Percentiles rank a stretch among this genome's conserved stretches.
Evolutionary conservation across 768 basidiomycete species (phyloP).

Genomic region (Phlegmacium glaucopus): DNA sequence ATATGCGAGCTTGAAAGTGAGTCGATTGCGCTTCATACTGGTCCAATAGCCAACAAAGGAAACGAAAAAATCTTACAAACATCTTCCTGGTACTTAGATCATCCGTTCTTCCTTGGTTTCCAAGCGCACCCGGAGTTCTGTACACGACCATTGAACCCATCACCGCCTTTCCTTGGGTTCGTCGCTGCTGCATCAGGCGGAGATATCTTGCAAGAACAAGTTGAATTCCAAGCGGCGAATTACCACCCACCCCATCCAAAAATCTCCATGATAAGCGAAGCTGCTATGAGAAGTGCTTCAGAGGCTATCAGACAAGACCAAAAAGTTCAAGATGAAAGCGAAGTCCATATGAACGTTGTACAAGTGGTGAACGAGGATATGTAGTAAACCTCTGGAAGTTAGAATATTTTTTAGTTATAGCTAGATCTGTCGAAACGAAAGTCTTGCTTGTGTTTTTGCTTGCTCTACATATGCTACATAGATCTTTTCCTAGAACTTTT

Average conservation of each 20-base stretch:
- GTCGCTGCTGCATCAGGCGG: constrained; percentile 69
- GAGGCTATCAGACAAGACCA: constrained; percentile 12
- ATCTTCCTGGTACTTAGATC: constrained; percentile 47
- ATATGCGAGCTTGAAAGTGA: constrained; percentile 80
- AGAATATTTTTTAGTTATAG: too few relatives aligned
- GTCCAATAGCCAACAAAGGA: neutral
- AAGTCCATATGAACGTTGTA: constrained; percentile 16
- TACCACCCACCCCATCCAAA: constrained; percentile 78
- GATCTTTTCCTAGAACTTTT: too few relatives aligned
- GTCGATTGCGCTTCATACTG: constrained; percentile 21
- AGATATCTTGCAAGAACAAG: constrained; percentile 64
- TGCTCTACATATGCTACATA: too few relatives aligned
- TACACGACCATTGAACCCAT: constrained; percentile 95
- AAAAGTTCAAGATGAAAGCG: constrained; percentile 7
- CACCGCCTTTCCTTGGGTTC: constrained; percentile 95
- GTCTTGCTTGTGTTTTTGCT: too few relatives aligned
- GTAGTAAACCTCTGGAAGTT: neutral
- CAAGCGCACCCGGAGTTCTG: constrained; percentile 99
- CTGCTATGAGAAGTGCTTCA: constrained; percentile 37
- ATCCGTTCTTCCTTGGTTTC: constrained; percentile 90
- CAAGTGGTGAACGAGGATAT: constrained; percentile 13
- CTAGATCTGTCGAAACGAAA: too few relatives aligned
- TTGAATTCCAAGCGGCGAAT: constrained; percentile 55
- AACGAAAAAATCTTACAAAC: neutral
- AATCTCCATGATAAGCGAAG: constrained; percentile 71